These are phyloP conservation scores for Durio zibethinus DNA, from an alignment of 345 rosid species.

Conservation along the genomic window DNA sequence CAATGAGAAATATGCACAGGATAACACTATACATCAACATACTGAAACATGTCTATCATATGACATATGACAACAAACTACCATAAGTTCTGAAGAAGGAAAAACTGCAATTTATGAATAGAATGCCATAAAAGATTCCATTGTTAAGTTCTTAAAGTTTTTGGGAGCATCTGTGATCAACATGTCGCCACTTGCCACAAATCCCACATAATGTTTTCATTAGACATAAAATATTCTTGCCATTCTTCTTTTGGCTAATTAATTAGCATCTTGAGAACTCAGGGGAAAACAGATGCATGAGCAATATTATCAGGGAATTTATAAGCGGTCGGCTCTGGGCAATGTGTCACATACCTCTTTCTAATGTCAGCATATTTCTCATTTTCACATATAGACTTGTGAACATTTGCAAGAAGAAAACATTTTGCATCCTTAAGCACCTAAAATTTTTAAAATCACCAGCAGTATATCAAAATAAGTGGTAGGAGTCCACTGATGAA, in stretches of 20 bases:
- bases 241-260: not conserved
- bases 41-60: not conserved
- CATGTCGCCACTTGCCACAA: not conserved
- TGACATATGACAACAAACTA: not conserved
- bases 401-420: constrained; percentile 76
- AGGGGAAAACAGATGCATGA: not conserved
- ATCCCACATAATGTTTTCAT: not conserved
- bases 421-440: constrained; percentile 81
- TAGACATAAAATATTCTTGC: not conserved
- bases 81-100: not conserved
- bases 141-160: not conserved
- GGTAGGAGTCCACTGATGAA: not conserved
- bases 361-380: constrained; percentile 70
- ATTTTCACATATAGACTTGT: constrained; percentile 73
- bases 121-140: not conserved
- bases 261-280: constrained; percentile 1
- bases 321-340: constrained; percentile 8
- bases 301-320: not conserved
- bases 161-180: not conserved
- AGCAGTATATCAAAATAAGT: constrained; percentile 6
- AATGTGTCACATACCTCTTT: constrained; percentile 48
- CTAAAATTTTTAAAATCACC: constrained; percentile 36
- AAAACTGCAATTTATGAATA: not conserved
- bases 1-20: not conserved
- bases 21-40: not conserved